phyloP scores from a whole-genome alignment of 768 basidiomycete species.

The Piloderma croceum region DNA sequence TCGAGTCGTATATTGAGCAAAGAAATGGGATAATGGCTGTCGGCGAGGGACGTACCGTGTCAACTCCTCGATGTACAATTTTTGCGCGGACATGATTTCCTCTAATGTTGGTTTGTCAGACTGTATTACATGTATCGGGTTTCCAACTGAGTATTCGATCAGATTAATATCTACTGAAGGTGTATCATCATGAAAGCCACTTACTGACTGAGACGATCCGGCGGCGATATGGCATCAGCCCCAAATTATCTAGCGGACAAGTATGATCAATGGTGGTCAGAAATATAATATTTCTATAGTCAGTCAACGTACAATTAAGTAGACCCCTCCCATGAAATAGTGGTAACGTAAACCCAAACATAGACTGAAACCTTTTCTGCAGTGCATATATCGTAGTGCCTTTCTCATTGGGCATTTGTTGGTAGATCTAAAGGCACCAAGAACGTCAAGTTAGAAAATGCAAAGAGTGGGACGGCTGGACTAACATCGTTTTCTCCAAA shows the following conservation, averaged over 20 bases:
- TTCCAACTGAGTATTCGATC: slow-evolving; percentile 56
- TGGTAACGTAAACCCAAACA: slow-evolving; percentile 95
- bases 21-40: slow-evolving; percentile 1
- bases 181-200: slow-evolving; percentile 29
- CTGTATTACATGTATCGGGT: slow-evolving; percentile 76
- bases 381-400: slow-evolving; percentile 82
- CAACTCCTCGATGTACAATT: slow-evolving; percentile 86
- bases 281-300: neutral
- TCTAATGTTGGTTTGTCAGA: slow-evolving; percentile 79
- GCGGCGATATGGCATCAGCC: slow-evolving; percentile 91
- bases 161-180: neutral
- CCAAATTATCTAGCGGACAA: slow-evolving; percentile 70
- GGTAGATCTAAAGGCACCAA: slow-evolving; percentile 80
- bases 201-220: slow-evolving; percentile 94
- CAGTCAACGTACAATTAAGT: slow-evolving; percentile 75
- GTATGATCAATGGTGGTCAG: neutral
- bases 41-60: slow-evolving; percentile 53
- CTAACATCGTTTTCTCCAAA: slow-evolving; percentile 96
- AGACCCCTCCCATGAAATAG: slow-evolving; percentile 96
- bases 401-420: slow-evolving; percentile 93
- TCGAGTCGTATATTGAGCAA: neutral
- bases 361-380: slow-evolving; percentile 85
- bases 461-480: neutral
- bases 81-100: slow-evolving; percentile 73
- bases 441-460: slow-evolving; percentile 4